These are phyloP conservation scores for Pichia phayaonensis DNA, from an alignment of 805 yeast species.

Conservation along the genomic window DNA sequence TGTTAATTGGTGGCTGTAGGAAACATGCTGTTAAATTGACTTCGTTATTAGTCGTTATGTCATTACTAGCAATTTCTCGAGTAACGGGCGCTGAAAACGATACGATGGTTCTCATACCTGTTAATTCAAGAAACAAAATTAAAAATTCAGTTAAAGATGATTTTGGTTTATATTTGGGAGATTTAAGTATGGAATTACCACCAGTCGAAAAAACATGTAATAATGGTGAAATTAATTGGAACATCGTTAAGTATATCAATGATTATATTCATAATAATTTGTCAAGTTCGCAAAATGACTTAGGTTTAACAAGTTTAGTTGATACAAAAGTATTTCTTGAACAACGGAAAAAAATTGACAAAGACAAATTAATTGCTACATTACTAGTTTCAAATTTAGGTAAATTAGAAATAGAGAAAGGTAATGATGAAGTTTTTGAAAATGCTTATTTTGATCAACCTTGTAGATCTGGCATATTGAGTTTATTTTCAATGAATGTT, in stretches of 20 bases:
- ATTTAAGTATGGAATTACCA: slow-evolving; percentile 8
- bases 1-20: slow-evolving; percentile 4
- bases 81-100: slow-evolving; percentile 9
- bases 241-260: slow-evolving; percentile 8
- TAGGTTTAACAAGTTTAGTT: slow-evolving; percentile 9
- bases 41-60: slow-evolving; percentile 8
- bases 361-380: slow-evolving; percentile 13
- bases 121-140: slow-evolving; percentile 9
- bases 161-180: slow-evolving; percentile 12
- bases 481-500: slow-evolving; percentile 10
- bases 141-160: background rate
- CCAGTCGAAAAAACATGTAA: slow-evolving; percentile 3
- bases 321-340: slow-evolving; percentile 7
- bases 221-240: slow-evolving; percentile 7
- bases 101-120: slow-evolving; percentile 11
- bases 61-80: slow-evolving; percentile 7
- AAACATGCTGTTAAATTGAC: slow-evolving; percentile 11
- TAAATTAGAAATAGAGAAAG: background rate
- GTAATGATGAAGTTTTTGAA: background rate
- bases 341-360: slow-evolving; percentile 1
- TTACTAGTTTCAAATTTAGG: slow-evolving; percentile 8
- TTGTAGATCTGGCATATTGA: slow-evolving; percentile 9
- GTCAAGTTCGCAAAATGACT: slow-evolving; percentile 7
- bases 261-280: slow-evolving; percentile 8
- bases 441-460: slow-evolving; percentile 12